phyloP scores from a whole-genome alignment of 257 asterid genomes.

The Datura wrightii region DNA sequence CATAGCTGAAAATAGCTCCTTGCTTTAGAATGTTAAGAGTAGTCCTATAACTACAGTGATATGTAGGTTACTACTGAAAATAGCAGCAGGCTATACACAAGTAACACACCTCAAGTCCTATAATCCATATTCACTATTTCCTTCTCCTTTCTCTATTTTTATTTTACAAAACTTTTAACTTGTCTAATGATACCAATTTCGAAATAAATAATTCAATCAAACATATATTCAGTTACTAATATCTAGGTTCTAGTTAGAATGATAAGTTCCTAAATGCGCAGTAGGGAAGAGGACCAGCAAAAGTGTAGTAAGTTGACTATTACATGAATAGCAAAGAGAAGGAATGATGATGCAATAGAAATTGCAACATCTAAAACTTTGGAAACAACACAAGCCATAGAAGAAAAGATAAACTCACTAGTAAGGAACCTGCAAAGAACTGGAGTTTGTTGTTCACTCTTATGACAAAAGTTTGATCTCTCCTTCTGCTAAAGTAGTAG shows the following conservation, averaged over 20 bases:
- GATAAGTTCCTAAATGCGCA: not conserved
- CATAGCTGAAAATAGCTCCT: not conserved
- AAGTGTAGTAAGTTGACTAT: not conserved
- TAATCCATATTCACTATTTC: not conserved
- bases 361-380: not conserved
- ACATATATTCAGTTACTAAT: not conserved
- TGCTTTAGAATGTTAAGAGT: not conserved
- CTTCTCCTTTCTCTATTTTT: not conserved
- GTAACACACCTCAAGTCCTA: not conserved
- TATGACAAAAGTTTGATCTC: not conserved
- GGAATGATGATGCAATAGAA: too few species aligned
- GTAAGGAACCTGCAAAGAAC: not conserved
- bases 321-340: not conserved
- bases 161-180: not conserved
- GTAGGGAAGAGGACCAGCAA: not conserved
- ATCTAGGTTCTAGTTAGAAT: not conserved
- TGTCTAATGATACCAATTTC: not conserved
- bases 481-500: not conserved
- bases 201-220: not conserved
- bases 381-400: not conserved
- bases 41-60: too few species aligned
- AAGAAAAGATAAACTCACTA: not conserved
- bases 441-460: not conserved
- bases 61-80: not conserved
- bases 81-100: not conserved